phyloP scores from a whole-genome alignment of 106 monocot genomes.

The Narthecium ossifragum region DNA sequence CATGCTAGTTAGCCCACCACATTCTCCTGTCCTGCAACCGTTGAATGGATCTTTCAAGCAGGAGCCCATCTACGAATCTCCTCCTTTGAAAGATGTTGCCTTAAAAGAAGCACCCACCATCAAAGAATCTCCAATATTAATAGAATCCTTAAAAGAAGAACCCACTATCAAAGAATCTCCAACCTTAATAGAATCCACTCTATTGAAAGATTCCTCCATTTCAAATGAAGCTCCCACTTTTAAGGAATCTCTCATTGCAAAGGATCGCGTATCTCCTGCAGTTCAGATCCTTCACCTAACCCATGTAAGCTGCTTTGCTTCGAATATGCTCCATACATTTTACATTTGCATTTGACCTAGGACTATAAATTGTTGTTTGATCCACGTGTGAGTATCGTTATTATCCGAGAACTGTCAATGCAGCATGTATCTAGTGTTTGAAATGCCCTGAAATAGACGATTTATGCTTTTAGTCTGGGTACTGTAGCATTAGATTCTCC shows the following conservation, averaged over 20 bases:
- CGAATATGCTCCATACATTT: neutral
- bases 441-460: neutral
- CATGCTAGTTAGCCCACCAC: conserved; percentile 60
- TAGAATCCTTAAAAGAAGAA: conserved; percentile 40
- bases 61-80: conserved; percentile 24
- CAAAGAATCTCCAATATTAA: conserved; percentile 18
- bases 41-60: conserved; percentile 45
- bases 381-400: neutral
- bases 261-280: conserved; percentile 20
- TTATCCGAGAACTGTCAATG: neutral
- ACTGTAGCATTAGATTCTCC: neutral
- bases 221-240: conserved; percentile 8
- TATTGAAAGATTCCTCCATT: conserved; percentile 4
- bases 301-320: conserved; percentile 38
- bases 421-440: neutral
- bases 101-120: conserved; percentile 9
- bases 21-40: conserved; percentile 47
- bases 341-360: neutral
- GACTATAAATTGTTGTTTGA: neutral
- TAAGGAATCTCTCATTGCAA: conserved; percentile 15
- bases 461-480: neutral
- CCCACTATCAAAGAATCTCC: conserved; percentile 20
- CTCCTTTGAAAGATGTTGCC: conserved; percentile 7
- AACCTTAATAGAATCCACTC: conserved; percentile 14
- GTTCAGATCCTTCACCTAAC: conserved; percentile 24